These are phyloP conservation scores for Vaccinium vitisidaea DNA, from an alignment of 148 eudicot species.

Conservation along the genomic window DNA sequence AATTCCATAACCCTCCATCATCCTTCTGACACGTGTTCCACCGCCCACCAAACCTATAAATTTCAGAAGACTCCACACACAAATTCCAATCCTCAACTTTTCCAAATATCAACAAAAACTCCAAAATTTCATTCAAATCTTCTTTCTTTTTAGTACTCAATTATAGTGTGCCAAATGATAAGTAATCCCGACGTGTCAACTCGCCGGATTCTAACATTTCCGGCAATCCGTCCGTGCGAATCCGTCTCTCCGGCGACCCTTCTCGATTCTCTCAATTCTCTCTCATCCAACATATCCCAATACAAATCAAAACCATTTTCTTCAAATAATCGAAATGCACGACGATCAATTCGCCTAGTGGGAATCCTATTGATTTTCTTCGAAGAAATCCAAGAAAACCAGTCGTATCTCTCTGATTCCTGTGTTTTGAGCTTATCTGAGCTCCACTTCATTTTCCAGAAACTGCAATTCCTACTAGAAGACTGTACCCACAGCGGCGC, in stretches of 20 bases:
- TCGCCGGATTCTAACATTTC: slow-evolving; percentile 77
- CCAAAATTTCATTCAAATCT: background rate
- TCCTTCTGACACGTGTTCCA: slow-evolving; percentile 28
- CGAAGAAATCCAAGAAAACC: slow-evolving; percentile 37
- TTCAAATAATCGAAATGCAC: slow-evolving; percentile 45
- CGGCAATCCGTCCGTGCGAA: slow-evolving; percentile 48
- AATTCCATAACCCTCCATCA: slow-evolving; percentile 3
- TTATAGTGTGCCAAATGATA: slow-evolving; percentile 31
- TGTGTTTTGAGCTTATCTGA: slow-evolving; percentile 51
- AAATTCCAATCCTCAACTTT: background rate
- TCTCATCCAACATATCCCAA: slow-evolving; percentile 35
- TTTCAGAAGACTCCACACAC: background rate
- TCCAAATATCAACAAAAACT: background rate
- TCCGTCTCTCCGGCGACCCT: slow-evolving; percentile 44
- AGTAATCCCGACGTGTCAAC: slow-evolving; percentile 24
- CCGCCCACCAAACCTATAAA: background rate
- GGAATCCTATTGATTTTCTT: slow-evolving; percentile 44
- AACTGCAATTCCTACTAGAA: slow-evolving; percentile 47
- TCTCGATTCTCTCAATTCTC: slow-evolving; percentile 42
- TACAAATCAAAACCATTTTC: slow-evolving; percentile 32
- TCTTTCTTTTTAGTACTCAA: background rate
- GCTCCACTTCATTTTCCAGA: slow-evolving; percentile 67
- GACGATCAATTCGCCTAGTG: slow-evolving; percentile 40
- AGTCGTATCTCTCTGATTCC: slow-evolving; percentile 6
- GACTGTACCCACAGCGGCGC: slow-evolving; percentile 65